These are phyloP conservation scores for Candida xiaguanensis DNA, from an alignment of 805 yeast genomes.

Conservation along the genomic window DNA sequence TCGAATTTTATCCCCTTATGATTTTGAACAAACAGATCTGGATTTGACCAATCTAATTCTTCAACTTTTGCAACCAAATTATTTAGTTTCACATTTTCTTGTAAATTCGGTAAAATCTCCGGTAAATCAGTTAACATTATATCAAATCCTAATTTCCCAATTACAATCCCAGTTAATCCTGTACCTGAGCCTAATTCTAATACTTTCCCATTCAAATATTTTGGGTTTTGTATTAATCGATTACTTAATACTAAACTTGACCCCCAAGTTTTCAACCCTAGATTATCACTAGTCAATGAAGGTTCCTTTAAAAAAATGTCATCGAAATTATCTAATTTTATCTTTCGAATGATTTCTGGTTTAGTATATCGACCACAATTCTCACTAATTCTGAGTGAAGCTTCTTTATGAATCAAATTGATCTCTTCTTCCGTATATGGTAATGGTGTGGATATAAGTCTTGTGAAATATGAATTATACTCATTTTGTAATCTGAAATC, in stretches of 20 bases:
- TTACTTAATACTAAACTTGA: slow-evolving; percentile 70
- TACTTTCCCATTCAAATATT: slow-evolving; percentile 23
- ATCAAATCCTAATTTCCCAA: slow-evolving; percentile 48
- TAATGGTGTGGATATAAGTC: slow-evolving; percentile 46
- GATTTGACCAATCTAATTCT: slow-evolving; percentile 77
- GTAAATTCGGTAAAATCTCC: slow-evolving; percentile 69
- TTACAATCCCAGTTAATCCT: slow-evolving; percentile 79
- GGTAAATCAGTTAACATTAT: slow-evolving; percentile 71
- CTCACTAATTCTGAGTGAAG: slow-evolving; percentile 69
- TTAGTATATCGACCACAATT: slow-evolving; percentile 82
- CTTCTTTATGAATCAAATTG: slow-evolving; percentile 46
- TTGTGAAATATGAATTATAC: slow-evolving; percentile 47
- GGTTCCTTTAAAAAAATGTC: slow-evolving; percentile 64
- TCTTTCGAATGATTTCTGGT: slow-evolving; percentile 63
- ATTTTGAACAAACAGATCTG: slow-evolving; percentile 33
- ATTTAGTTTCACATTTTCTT: slow-evolving; percentile 57
- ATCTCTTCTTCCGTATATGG: slow-evolving; percentile 40
- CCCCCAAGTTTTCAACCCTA: slow-evolving; percentile 97
- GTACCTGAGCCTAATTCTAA: slow-evolving; percentile 95
- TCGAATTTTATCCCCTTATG: slow-evolving; percentile 39
- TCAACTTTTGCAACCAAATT: slow-evolving; percentile 30
- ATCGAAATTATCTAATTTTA: slow-evolving; percentile 35
- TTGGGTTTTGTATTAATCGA: slow-evolving; percentile 37
- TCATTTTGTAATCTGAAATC: slow-evolving; percentile 28
- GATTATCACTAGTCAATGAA: slow-evolving; percentile 75